Conservation (phyloP, 2,329 filamentous ascomycete species). For the Chrysosporium queenslandicum region DNA sequence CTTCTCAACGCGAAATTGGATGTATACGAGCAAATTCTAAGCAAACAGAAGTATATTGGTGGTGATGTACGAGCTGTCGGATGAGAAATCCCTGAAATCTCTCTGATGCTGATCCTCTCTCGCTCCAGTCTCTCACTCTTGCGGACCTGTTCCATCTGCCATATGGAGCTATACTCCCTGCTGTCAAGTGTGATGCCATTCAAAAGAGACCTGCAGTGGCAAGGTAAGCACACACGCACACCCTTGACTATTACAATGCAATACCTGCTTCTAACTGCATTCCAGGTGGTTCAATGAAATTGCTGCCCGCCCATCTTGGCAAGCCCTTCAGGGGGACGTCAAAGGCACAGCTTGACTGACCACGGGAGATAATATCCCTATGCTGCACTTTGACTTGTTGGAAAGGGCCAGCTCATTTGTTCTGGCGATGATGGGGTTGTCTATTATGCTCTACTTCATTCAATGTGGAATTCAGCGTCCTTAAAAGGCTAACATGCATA, state of each 20-base stretch:
- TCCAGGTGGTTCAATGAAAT: conserved; percentile 14
- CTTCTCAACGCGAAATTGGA: conserved; percentile 10
- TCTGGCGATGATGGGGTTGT: not conserved
- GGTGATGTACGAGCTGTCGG: conserved; percentile 9
- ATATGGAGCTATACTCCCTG: not conserved
- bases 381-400: too few species aligned
- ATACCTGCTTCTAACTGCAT: not conserved
- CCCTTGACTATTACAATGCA: not conserved
- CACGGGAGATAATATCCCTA: not conserved
- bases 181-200: conserved; percentile 3
- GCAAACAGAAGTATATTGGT: conserved; percentile 15
- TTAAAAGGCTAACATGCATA: not conserved
- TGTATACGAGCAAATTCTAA: conserved; percentile 15
- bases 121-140: conserved; percentile 11
- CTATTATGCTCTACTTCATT: too few species aligned
- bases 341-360: conserved; percentile 6
- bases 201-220: conserved; percentile 13
- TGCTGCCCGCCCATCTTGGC: conserved; percentile 5
- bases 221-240: conserved; percentile 6
- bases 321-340: conserved; percentile 7
- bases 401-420: not conserved
- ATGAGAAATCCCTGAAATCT: not conserved
- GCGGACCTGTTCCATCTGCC: conserved; percentile 14
- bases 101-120: not conserved
- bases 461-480: too few species aligned